Conservation (phyloP, 1,284 basidiomycete genomes). For the Acaromyces ingoldii region DNA sequence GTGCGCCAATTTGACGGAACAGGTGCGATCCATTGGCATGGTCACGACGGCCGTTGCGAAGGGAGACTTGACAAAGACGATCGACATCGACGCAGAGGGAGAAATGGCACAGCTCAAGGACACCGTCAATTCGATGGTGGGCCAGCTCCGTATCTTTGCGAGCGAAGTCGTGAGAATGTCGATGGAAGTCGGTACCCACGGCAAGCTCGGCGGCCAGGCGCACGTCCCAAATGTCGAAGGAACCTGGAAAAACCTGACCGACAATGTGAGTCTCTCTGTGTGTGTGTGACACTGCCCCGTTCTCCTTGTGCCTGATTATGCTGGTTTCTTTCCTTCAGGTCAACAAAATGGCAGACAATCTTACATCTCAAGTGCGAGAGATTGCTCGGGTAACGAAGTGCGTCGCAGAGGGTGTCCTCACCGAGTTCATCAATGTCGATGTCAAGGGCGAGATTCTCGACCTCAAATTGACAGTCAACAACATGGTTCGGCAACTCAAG, state of each 20-base stretch:
- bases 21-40: slow-evolving; percentile 82
- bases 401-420: slow-evolving; percentile 85
- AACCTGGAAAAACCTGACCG: slow-evolving; percentile 54
- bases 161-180: slow-evolving; percentile 61
- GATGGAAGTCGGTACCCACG: slow-evolving; percentile 50
- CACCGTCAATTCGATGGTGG: slow-evolving; percentile 87
- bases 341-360: slow-evolving; percentile 54
- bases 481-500: slow-evolving; percentile 50
- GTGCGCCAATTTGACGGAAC: slow-evolving; percentile 86
- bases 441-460: slow-evolving; percentile 96
- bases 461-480: slow-evolving; percentile 60
- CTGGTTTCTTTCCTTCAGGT: no score
- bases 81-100: slow-evolving; percentile 73
- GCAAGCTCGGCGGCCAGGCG: slow-evolving; percentile 48
- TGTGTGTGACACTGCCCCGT: no score
- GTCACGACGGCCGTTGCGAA: slow-evolving; percentile 86
- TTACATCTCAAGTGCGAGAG: slow-evolving; percentile 47
- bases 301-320: no score
- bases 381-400: slow-evolving; percentile 53
- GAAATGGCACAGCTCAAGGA: slow-evolving; percentile 80
- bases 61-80: slow-evolving; percentile 57
- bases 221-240: slow-evolving; percentile 54
- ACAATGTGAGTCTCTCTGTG: slow-evolving; percentile 22
- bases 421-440: slow-evolving; percentile 85
- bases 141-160: slow-evolving; percentile 73